A percentile compares a stretch with the other conserved stretches of the same genome.
Evolutionary conservation across 2,329 filamentous ascomycete genomes (phyloP).

Genomic region (Rutstroemia sp.): DNA sequence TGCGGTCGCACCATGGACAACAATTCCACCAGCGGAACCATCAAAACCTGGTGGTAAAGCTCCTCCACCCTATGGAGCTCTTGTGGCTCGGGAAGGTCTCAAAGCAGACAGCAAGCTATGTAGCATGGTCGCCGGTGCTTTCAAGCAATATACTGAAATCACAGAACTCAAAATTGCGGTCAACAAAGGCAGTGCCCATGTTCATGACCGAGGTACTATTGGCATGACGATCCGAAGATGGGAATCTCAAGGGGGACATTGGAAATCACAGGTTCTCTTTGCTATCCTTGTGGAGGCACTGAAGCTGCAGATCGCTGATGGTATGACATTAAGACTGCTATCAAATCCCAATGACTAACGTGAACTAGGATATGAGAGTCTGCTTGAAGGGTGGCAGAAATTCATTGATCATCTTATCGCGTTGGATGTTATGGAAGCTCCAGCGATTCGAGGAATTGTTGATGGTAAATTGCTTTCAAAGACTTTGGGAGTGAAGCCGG

Average conservation of each 20-base stretch:
- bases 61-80: constrained; percentile 50
- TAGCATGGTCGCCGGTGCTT: constrained; percentile 57
- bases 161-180: constrained; percentile 50
- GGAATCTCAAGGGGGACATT: constrained; percentile 55
- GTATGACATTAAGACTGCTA: background rate
- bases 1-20: constrained; percentile 67
- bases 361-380: constrained; percentile 25
- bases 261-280: constrained; percentile 65
- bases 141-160: constrained; percentile 58
- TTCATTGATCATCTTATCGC: constrained; percentile 49
- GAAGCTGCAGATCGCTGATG: constrained; percentile 26
- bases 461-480: constrained; percentile 69
- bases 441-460: constrained; percentile 54
- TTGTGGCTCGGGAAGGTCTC: constrained; percentile 69
- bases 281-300: constrained; percentile 58
- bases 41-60: constrained; percentile 38
- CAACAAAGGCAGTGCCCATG: constrained; percentile 37
- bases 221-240: constrained; percentile 70
- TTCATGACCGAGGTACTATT: constrained; percentile 51
- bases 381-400: constrained; percentile 44
- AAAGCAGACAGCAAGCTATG: constrained; percentile 70
- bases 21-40: constrained; percentile 36
- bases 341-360: background rate
- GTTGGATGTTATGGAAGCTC: constrained; percentile 50
- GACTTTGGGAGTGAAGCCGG: constrained; percentile 60